Evolutionary conservation across 164 flowering plant genomes (phyloP).

Genomic region (Liquidambar formosana): DNA sequence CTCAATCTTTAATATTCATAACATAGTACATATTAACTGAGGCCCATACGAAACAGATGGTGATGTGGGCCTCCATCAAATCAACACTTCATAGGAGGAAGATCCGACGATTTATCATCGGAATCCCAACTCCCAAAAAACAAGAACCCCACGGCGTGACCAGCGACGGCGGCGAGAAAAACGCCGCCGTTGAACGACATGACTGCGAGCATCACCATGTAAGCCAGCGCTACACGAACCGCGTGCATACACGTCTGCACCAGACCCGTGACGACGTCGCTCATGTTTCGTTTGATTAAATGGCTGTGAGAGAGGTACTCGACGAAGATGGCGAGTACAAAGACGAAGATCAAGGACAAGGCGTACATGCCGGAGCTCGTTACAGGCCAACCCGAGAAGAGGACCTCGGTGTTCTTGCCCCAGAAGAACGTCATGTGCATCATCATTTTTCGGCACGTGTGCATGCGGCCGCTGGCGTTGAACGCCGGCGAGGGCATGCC

Average conservation of each 20-base stretch:
- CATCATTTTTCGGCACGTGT: neutral
- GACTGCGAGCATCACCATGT: conserved; percentile 38
- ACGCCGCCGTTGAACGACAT: conserved; percentile 41
- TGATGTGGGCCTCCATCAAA: too few species aligned
- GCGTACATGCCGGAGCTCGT: conserved; percentile 28
- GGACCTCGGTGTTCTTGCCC: conserved; percentile 24
- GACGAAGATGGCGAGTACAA: conserved; percentile 19
- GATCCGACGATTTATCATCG: conserved; percentile 4
- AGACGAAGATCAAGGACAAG: conserved; percentile 27
- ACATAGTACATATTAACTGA: too few species aligned
- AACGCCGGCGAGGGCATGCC: too few species aligned
- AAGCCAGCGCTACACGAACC: conserved; percentile 19
- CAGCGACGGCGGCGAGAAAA: conserved; percentile 30
- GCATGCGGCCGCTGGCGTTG: too few species aligned
- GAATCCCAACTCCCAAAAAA: conserved; percentile 27
- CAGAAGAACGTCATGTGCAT: conserved; percentile 32
- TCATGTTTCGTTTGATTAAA: conserved; percentile 9
- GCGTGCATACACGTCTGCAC: conserved; percentile 20
- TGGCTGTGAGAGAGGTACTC: conserved; percentile 25
- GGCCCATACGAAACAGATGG: too few species aligned
- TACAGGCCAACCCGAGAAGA: conserved; percentile 36
- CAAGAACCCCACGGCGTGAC: conserved; percentile 27
- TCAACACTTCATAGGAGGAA: conserved; percentile 14
- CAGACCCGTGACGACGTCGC: conserved; percentile 14
- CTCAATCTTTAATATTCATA: too few species aligned